Evolutionary conservation across 352 stramenopile genomes (phyloP).

Genomic region (Pythium sukuiense): DNA sequence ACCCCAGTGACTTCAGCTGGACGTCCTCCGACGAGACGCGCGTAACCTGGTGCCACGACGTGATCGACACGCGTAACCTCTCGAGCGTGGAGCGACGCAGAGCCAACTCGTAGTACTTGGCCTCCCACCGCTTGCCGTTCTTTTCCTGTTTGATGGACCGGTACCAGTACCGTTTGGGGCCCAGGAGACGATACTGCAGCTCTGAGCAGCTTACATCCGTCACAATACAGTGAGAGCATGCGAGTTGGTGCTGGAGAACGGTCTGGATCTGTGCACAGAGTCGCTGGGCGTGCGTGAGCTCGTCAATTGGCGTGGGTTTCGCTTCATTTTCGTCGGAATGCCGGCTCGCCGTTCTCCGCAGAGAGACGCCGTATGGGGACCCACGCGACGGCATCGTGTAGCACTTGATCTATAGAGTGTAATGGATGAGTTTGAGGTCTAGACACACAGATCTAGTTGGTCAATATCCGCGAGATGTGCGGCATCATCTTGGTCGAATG

Average conservation of each 20-base stretch:
- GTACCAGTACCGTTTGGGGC: constrained; percentile 68
- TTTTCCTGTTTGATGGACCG: constrained; percentile 68
- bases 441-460: background rate
- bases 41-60: constrained; percentile 38
- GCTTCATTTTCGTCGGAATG: background rate
- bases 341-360: constrained; percentile 1
- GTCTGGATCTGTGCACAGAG: constrained; percentile 14
- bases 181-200: constrained; percentile 62
- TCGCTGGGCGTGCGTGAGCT: constrained; percentile 10
- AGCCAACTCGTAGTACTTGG: constrained; percentile 49
- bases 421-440: background rate
- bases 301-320: background rate
- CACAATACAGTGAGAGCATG: constrained; percentile 6
- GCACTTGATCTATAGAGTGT: background rate
- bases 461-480: background rate
- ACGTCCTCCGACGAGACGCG: constrained; percentile 48
- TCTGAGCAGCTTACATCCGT: constrained; percentile 50
- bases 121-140: constrained; percentile 55
- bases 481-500: background rate
- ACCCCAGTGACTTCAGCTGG: constrained; percentile 43
- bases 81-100: constrained; percentile 44
- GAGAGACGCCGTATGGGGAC: constrained; percentile 16
- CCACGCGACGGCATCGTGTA: constrained; percentile 17
- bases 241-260: background rate
- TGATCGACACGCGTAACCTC: constrained; percentile 2